Evolutionary conservation across 495 filamentous ascomycete species (phyloP), one percentile per base, ranked within the genome.

Genomic region (Hypoxylon fuscum): DNA sequence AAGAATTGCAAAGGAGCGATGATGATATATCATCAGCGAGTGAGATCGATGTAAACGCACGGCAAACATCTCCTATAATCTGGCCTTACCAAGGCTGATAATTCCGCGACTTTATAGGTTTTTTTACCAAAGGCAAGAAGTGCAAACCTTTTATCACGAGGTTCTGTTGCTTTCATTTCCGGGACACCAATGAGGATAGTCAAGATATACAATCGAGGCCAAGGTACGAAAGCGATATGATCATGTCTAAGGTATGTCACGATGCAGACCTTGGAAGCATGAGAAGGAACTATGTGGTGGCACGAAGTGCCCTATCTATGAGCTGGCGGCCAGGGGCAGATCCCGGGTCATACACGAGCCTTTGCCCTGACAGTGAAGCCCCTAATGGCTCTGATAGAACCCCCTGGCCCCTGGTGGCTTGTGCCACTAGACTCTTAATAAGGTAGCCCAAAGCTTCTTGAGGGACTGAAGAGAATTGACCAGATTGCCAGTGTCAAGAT

Each of bases 81-180:
- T 5, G 46, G 29, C 46, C n/a, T 35, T 3, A 49, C 6, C 5
- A n/a, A 4, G 1, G 9, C 29, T 11, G 29, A 17, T 8, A 49
- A 37, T 7, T 35, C 29, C 2, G 29, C n/a, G 10, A 37, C 15
- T 6, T 22, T 1, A 10, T 37, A 3, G 10, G 46, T 49, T n/a
- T 49, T 31, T 22, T 21, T 3, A 8, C 46, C 46, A 14, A 49
- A 49, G 8, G 29, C 2, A n/a, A 49, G 31, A 12, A 49, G 15
- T 11, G 46, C 46, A 22, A 49, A 49, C 5, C 35, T n/a, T 14
- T 49, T 49, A 27, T 49, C 46, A 8, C 31, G 29, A 23, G 46
- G 15, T 10, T 47, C 44, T 9, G 44, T 47, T 15, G 44, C 44
- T 4, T 14, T 27, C 23, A 47, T 32, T 18, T 47, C 44, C 8